Conservation (phyloP, 2,329 filamentous ascomycete genomes). For the Aspergillus sp. region DNA sequence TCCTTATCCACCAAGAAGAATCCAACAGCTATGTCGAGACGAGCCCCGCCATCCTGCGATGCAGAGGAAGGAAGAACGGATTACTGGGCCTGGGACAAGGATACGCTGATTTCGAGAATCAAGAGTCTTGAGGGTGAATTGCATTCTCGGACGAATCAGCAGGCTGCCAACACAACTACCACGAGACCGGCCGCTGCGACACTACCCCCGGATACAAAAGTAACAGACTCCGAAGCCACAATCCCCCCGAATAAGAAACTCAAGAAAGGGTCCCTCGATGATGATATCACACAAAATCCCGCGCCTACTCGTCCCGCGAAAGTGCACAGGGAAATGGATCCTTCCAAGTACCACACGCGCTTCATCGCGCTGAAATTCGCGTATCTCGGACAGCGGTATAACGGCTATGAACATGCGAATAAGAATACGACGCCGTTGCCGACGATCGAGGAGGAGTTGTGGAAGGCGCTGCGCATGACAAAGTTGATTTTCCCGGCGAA, state of each 20-base stretch:
- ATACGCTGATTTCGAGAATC: conserved; percentile 62
- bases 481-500: conserved; percentile 70
- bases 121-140: conserved; percentile 61
- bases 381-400: conserved; percentile 85
- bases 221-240: conserved; percentile 2
- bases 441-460: conserved; percentile 87
- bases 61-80: conserved; percentile 22
- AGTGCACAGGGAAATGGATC: conserved; percentile 58
- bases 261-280: conserved; percentile 15
- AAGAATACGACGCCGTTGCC: conserved; percentile 62
- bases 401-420: conserved; percentile 82
- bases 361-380: conserved; percentile 88
- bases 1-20: too few species aligned
- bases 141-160: conserved; percentile 37
- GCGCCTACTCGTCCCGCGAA: conserved; percentile 28
- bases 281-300: conserved; percentile 19
- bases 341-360: conserved; percentile 72
- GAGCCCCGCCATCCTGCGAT: conserved; percentile 1
- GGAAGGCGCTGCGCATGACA: conserved; percentile 79
- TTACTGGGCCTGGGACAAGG: conserved; percentile 63
- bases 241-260: conserved; percentile 6
- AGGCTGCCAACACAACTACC: conserved; percentile 1
- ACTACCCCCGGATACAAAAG: not conserved
- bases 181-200: not conserved
- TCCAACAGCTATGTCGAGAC: conserved; percentile 8